Conservation (phyloP, 495 filamentous ascomycete species). For the Cudoniella acicularis region DNA sequence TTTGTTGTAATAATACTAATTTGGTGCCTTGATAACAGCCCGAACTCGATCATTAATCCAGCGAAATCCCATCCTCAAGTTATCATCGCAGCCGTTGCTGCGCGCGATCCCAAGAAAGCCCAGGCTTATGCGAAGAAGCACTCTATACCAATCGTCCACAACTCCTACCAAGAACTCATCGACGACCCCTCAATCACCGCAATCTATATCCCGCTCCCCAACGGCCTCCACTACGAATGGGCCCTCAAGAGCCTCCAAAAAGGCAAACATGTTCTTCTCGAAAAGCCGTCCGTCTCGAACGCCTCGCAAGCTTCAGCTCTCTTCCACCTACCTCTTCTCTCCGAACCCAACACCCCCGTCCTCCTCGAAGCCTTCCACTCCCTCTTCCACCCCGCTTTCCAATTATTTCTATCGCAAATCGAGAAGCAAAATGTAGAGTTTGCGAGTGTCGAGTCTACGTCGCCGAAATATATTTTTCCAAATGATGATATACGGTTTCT, state of each 20-base stretch:
- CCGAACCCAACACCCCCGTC: conserved; percentile 28
- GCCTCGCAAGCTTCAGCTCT: conserved; percentile 40
- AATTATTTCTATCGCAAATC: conserved; percentile 41
- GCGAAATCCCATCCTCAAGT: conserved; percentile 58
- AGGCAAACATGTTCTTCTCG: conserved; percentile 57
- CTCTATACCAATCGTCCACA: conserved; percentile 50
- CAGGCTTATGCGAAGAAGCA: conserved; percentile 54
- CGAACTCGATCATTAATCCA: conserved; percentile 50
- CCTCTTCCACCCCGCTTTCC: conserved; percentile 54
- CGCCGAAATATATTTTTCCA: conserved; percentile 27
- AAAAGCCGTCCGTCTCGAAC: conserved; percentile 54
- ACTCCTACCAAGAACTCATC: conserved; percentile 48
- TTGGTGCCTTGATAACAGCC: conserved; percentile 31
- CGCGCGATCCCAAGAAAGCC: conserved; percentile 50
- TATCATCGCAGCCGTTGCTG: conserved; percentile 54
- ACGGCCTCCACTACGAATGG: conserved; percentile 54
- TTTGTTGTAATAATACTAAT: neutral
- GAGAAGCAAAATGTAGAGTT: conserved; percentile 36
- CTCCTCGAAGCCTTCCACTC: conserved; percentile 59
- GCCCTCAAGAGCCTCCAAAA: conserved; percentile 43
- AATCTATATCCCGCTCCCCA: conserved; percentile 50
- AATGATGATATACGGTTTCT: conserved; percentile 53
- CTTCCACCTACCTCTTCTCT: conserved; percentile 37
- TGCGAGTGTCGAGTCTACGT: conserved; percentile 27
- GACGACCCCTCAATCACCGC: conserved; percentile 47